Evolutionary conservation across 805 yeast species (phyloP), one percentile per base, ranked within the genome.

Genomic region (Candida tallmaniae): DNA sequence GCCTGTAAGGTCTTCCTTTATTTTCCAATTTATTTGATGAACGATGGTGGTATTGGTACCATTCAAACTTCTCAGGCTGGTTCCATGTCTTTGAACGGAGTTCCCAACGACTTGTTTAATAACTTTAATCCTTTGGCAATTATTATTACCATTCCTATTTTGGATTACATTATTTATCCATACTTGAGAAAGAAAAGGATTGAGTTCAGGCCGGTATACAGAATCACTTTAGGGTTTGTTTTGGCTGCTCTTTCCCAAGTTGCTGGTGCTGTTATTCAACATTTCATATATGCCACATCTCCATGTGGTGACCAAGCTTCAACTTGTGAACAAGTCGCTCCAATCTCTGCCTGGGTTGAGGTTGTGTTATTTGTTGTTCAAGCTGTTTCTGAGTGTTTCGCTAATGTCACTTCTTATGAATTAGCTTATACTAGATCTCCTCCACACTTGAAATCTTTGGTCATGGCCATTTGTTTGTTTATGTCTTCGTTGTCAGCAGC

Each of bases 51-150:
- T 42, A 58, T 72, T 46, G 75, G 75, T 20, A 56, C 69, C 26
- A 51, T 57, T 41, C 74, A 68, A 48, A 71, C 65, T 38, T 68
- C 76, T 3, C 78, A 73, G 51, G 76, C 78, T 31, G 76, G 74
- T 41, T 63, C 74, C 20, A 71, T 74, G 78, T 52, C 65, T 8
- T 58, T 71, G 20, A 56, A 69, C 20, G 75, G 76, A 30, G 74
- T 74, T 45, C 78, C 78, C 39, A 74, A 74, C 47, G 79, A 74
- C 60, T 63, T 74, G 46, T 70, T 73, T 57, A 65, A 59, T 42
- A 73, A 72, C 47, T 72, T 74, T 58, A 74, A 74, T 45, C 77
- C 76, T 29, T 60, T 74, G 39, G 66, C 78, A 12, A 74, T 74
- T 45, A 70, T 74, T 41, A 59, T 73, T 31, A 56, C 70, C 39